Evolutionary conservation across 2,329 filamentous ascomycete genomes (phyloP).

Genomic region (Talaromyces verruculosus): DNA sequence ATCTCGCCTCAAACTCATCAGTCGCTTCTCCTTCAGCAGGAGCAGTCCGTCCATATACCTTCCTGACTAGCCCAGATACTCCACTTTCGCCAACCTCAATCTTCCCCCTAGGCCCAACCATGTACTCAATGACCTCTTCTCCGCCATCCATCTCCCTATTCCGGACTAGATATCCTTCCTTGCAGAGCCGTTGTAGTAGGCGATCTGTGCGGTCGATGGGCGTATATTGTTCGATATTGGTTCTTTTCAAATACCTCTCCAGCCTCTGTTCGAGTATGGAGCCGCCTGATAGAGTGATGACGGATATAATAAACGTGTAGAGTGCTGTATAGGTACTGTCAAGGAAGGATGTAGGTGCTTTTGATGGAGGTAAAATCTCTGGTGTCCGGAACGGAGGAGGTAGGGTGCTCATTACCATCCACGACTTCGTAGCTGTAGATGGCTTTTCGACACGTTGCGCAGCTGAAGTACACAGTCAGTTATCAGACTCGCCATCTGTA

Average conservation of each 20-base stretch:
- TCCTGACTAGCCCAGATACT: constrained; percentile 66
- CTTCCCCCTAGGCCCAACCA: constrained; percentile 80
- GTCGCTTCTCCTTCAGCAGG: background rate
- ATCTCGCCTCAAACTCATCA: constrained; percentile 19
- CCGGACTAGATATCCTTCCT: constrained; percentile 79
- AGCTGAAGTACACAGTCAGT: constrained; percentile 36
- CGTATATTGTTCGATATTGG: constrained; percentile 74
- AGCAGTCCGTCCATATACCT: constrained; percentile 50
- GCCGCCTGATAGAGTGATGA: constrained; percentile 71
- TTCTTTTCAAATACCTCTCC: constrained; percentile 68
- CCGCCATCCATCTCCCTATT: constrained; percentile 67
- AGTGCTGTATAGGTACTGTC: constrained; percentile 81
- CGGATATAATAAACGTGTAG: constrained; percentile 74
- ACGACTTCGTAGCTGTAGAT: constrained; percentile 60
- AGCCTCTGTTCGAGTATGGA: constrained; percentile 78
- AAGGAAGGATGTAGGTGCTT: constrained; percentile 61
- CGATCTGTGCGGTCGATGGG: constrained; percentile 74
- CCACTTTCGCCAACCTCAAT: constrained; percentile 78
- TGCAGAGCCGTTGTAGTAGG: constrained; percentile 70
- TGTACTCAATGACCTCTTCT: constrained; percentile 76
- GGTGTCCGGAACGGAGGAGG: constrained; percentile 66
- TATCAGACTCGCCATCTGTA: background rate
- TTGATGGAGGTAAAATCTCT: constrained; percentile 66
- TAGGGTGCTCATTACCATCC: constrained; percentile 73
- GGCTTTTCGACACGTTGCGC: constrained; percentile 48